Evolutionary conservation across 768 basidiomycete genomes (phyloP).

Genomic region (Imleria badia): DNA sequence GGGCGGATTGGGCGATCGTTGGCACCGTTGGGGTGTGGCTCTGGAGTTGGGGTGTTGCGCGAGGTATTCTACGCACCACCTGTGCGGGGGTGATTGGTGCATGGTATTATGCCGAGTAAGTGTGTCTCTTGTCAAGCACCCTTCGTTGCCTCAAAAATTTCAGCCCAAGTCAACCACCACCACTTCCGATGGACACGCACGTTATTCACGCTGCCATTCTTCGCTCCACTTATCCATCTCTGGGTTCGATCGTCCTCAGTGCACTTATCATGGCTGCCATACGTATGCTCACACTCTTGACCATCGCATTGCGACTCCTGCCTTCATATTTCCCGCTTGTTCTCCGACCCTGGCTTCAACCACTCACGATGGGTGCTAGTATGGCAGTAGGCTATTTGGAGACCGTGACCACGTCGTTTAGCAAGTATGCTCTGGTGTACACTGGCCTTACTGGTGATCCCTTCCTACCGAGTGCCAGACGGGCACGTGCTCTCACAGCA

Average conservation of each 20-base stretch:
- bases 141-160: slow-evolving; percentile 1
- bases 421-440: slow-evolving; percentile 69
- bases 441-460: slow-evolving; percentile 73
- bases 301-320: slow-evolving; percentile 51
- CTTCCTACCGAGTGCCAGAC: slow-evolving; percentile 58
- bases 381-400: slow-evolving; percentile 47
- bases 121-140: neutral
- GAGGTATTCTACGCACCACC: slow-evolving; percentile 74
- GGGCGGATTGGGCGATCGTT: slow-evolving; percentile 76
- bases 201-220: slow-evolving; percentile 74
- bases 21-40: slow-evolving; percentile 54
- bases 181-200: slow-evolving; percentile 58
- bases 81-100: slow-evolving; percentile 83
- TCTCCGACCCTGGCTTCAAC: slow-evolving; percentile 42
- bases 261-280: slow-evolving; percentile 73
- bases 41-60: slow-evolving; percentile 78
- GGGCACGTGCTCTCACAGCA: slow-evolving; percentile 56
- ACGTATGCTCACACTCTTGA: slow-evolving; percentile 54
- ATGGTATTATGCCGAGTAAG: slow-evolving; percentile 84
- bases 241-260: slow-evolving; percentile 77
- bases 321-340: slow-evolving; percentile 51
- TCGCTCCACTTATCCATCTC: slow-evolving; percentile 76
- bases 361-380: slow-evolving; percentile 35
- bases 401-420: slow-evolving; percentile 49
- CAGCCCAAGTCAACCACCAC: slow-evolving; percentile 34